A percentile compares a stretch with the other conserved stretches of the same genome.
Evolutionary conservation across 2,329 filamentous ascomycete species (phyloP).

Genomic region (Salinomyces thailandicus): DNA sequence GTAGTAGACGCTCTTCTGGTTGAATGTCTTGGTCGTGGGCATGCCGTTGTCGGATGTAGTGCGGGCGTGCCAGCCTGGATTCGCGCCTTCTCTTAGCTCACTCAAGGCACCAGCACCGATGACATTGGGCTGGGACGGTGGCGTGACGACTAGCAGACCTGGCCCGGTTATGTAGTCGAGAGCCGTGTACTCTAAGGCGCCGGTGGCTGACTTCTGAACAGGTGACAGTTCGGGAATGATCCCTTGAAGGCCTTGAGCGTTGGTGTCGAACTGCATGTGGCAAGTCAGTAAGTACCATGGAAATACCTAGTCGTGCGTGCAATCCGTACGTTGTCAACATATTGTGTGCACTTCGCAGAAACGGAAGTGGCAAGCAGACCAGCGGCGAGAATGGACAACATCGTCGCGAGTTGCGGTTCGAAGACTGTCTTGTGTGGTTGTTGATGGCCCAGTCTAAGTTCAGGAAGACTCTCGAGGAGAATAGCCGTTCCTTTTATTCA

Average conservation of each 20-base stretch:
- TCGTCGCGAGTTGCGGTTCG: no score
- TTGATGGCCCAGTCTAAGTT: no score
- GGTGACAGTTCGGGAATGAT: conserved; percentile 3
- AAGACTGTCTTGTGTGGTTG: not conserved
- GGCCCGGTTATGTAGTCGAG: conserved; percentile 3
- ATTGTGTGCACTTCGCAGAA: not conserved
- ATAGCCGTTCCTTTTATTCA: no score
- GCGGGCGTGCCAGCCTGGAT: not conserved
- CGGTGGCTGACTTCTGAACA: not conserved
- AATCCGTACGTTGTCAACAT: not conserved
- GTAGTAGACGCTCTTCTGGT: conserved; percentile 1
- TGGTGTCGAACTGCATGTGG: conserved; percentile 22
- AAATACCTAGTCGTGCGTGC: no score
- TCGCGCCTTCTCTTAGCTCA: not conserved
- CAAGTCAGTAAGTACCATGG: no score
- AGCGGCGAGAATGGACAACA: not conserved
- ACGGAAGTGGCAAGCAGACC: not conserved
- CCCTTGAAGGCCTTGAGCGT: not conserved
- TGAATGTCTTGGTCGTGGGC: not conserved
- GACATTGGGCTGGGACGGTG: not conserved
- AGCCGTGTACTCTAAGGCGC: not conserved
- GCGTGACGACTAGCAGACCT: not conserved
- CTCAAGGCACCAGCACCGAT: not conserved
- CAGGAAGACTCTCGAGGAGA: no score
- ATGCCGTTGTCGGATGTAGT: not conserved